Evolutionary conservation across 2,329 filamentous ascomycete genomes (phyloP), one percentile per base, ranked within the genome.

Genomic region (Rhinocladiella mackenziei): DNA sequence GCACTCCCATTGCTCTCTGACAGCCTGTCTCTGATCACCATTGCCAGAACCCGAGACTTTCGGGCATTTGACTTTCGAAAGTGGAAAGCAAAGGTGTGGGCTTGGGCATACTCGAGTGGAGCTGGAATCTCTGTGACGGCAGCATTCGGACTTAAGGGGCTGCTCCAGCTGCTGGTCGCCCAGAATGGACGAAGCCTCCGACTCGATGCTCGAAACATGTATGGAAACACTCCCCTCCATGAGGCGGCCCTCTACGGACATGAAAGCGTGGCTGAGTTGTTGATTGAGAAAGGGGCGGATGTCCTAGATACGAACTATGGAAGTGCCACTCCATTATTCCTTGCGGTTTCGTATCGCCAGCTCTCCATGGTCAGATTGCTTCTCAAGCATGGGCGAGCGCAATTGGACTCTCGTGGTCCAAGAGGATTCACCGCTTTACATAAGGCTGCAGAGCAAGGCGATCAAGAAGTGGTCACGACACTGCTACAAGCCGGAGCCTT

Each of bases 141-240:
- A 9, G 15, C 28, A 17, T 57, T 56, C 45, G 53, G 55, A 8
- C 48, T 57, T 5, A 35, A 41, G 11, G 48, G 50, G 7, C 40
- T 57, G 8, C 38, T 56, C 8, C 29, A 44, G 29, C 29, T 53
- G 15, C 38, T 57, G 23, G 47, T 54, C 22, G 19, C 31, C 3
- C 14, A 48, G 30, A 40, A 43, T 20, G 28, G 28, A 23, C 14
- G 39, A 28, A 28, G 39, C 20, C 22, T 45, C 4, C 20, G 36
- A 57, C 30, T 53, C 57, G 31, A 58, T 56, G 20, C 56, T 61
- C 9, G 60, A 52, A 66, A 50, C 41, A 47, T 43, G 48, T 58
- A 36, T 34, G 53, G 45, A 32, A 58, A 29, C 32, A 51, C 52
- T 17, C 47, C 55, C 5, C 40, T 58, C 7, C 55, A 58, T 26